Percentiles rank a stretch among this genome's conserved stretches.
Conservation (phyloP, 129 eudicot genomes). For the Arctium minus region DNA sequence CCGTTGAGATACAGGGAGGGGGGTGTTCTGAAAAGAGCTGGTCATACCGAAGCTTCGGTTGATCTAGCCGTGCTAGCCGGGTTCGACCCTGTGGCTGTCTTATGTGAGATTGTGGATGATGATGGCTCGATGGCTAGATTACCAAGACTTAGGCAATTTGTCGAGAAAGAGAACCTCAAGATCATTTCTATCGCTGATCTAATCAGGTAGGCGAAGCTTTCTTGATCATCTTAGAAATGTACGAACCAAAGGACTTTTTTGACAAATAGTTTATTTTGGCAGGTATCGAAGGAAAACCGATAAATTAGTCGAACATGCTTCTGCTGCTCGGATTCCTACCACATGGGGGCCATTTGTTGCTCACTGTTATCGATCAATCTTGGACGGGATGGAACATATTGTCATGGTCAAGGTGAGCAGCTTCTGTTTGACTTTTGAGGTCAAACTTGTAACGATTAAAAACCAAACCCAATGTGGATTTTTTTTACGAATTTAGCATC, state of each 20-base stretch:
- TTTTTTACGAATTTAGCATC: neutral
- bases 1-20: conserved; percentile 82
- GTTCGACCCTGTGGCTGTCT: conserved; percentile 65
- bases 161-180: conserved; percentile 52
- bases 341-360: conserved; percentile 87
- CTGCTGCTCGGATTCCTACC: conserved; percentile 86
- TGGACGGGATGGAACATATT: conserved; percentile 85
- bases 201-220: conserved; percentile 44
- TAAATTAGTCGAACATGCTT: conserved; percentile 66
- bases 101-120: conserved; percentile 89
- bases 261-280: conserved; percentile 16
- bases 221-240: neutral
- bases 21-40: conserved; percentile 85
- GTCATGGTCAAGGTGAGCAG: conserved; percentile 83
- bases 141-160: conserved; percentile 65
- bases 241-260: neutral
- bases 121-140: conserved; percentile 94
- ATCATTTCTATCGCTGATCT: conserved; percentile 74
- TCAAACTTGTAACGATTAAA: neutral
- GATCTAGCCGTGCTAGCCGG: conserved; percentile 79
- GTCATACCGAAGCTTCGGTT: conserved; percentile 89
- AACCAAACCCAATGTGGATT: neutral
- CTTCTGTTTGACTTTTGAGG: neutral
- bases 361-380: conserved; percentile 61
- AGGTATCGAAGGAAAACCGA: conserved; percentile 84